phyloP scores from a whole-genome alignment of 192 early-diverging fungal genomes.

The Rhizophagus sp. region DNA sequence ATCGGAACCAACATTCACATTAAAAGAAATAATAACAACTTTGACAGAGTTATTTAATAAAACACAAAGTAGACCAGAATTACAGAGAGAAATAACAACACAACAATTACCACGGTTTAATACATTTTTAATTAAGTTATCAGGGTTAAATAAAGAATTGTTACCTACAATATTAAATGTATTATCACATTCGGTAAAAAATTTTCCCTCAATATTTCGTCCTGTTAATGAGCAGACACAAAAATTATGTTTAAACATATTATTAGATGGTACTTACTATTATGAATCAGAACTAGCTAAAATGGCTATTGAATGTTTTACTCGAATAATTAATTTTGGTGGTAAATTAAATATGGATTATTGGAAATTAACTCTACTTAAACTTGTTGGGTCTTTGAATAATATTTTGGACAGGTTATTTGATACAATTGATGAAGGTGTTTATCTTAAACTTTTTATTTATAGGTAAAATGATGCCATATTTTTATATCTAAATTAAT shows the following conservation, averaged over 20 bases:
- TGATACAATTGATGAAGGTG: constrained; percentile 57
- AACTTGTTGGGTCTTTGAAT: constrained; percentile 51
- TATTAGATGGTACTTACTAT: constrained; percentile 48
- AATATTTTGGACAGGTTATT: constrained; percentile 48
- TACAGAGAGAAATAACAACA: constrained; percentile 56
- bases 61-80: constrained; percentile 48
- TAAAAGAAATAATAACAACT: constrained; percentile 46
- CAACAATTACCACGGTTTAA: constrained; percentile 56
- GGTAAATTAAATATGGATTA: constrained; percentile 44
- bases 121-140: constrained; percentile 42
- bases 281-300: constrained; percentile 35
- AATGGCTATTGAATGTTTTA: constrained; percentile 43
- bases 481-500: constrained; percentile 1
- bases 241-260: constrained; percentile 47
- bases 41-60: constrained; percentile 51
- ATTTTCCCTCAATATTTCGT: constrained; percentile 54
- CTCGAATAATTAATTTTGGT: constrained; percentile 41
- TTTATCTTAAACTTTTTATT: not conserved
- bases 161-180: constrained; percentile 48
- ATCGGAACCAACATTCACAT: constrained; percentile 40
- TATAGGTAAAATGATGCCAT: not conserved
- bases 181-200: constrained; percentile 42
- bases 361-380: constrained; percentile 45
- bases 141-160: constrained; percentile 42
- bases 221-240: constrained; percentile 44